Percentiles rank a stretch among this genome's conserved stretches.
phyloP scores from a whole-genome alignment of 768 basidiomycete species.

The Mycena rosella region DNA sequence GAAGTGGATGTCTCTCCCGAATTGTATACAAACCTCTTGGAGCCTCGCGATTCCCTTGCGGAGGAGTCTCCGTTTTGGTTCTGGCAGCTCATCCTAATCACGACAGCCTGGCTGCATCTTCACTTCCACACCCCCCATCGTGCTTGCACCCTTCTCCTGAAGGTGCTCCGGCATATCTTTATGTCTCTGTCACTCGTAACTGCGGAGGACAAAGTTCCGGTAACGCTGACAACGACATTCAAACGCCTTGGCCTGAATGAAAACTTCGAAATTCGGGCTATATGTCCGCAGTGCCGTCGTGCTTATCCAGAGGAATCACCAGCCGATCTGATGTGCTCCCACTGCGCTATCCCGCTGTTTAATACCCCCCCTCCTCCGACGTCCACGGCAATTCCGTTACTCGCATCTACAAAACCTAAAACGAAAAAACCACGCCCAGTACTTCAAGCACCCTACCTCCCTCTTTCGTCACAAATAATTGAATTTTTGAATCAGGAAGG shows the following conservation, averaged over 20 bases:
- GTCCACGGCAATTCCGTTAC: not conserved
- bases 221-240: slow-evolving; percentile 12
- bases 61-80: slow-evolving; percentile 15
- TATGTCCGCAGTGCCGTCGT: slow-evolving; percentile 9
- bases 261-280: not conserved
- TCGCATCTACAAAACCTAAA: not conserved
- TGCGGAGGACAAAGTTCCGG: not conserved
- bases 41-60: not conserved
- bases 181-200: not conserved
- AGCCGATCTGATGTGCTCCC: slow-evolving; percentile 1
- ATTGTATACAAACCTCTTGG: not conserved
- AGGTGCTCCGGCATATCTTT: slow-evolving; percentile 1
- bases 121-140: slow-evolving; percentile 16
- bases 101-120: slow-evolving; percentile 1
- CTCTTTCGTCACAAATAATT: not conserved
- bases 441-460: not conserved
- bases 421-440: not conserved
- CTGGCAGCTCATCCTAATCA: slow-evolving; percentile 16
- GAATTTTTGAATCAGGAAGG: slow-evolving; percentile 1
- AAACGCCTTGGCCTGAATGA: slow-evolving; percentile 3
- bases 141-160: not conserved
- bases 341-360: slow-evolving; percentile 1
- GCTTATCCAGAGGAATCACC: not conserved
- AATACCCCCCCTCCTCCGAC: not conserved
- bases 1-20: not conserved